A percentile compares a stretch with the other conserved stretches of the same genome.
Evolutionary conservation across 1,284 basidiomycete species (phyloP).

Genomic region (Sporisorium exsertum): DNA sequence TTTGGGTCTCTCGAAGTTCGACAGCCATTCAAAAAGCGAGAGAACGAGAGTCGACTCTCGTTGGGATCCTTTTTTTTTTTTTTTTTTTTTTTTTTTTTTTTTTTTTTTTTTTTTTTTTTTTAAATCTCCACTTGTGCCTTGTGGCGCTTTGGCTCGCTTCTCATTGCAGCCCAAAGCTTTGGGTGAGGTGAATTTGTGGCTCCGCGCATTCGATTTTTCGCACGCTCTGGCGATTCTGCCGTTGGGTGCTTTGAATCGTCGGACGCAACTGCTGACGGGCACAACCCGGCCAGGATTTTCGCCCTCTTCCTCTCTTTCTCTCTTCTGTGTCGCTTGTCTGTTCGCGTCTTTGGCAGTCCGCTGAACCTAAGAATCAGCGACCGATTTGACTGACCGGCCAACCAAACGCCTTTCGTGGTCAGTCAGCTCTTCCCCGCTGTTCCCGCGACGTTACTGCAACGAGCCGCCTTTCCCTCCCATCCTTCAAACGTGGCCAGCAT

Average conservation of each 20-base stretch:
- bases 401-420: neutral
- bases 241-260: too few relatives aligned
- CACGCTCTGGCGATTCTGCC: neutral
- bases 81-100: neutral
- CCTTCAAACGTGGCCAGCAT: neutral
- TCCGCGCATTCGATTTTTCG: conserved; percentile 3
- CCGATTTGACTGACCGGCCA: neutral
- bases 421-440: conserved; percentile 4
- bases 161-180: neutral
- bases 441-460: conserved; percentile 1
- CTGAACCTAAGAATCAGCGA: conserved; percentile 8
- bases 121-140: neutral
- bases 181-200: conserved; percentile 10
- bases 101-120: too few relatives aligned
- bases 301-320: neutral
- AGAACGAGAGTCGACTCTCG: neutral
- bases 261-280: neutral
- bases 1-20: neutral
- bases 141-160: conserved; percentile 10
- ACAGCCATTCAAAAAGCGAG: neutral
- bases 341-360: conserved; percentile 5
- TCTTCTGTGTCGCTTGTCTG: conserved; percentile 1
- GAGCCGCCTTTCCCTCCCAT: neutral
- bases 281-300: neutral
- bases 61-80: neutral